Evolutionary conservation across 257 asterid species (phyloP).

Genomic region (Leptodermis oblonga): DNA sequence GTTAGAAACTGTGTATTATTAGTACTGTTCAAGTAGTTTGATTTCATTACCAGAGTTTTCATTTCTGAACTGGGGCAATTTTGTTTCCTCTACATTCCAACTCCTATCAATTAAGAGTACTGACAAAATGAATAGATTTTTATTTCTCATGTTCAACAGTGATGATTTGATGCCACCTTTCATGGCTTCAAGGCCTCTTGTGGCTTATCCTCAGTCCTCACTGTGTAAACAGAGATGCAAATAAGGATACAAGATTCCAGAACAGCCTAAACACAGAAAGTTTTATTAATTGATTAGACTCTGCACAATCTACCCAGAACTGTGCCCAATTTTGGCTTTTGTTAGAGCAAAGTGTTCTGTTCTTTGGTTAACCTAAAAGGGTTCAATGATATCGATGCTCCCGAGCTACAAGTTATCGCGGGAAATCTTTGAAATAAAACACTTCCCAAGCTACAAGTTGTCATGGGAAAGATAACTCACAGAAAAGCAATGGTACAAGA

Average conservation of each 20-base stretch:
- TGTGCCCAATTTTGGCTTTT: neutral
- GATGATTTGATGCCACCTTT: slow-evolving; percentile 5
- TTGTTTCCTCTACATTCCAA: slow-evolving; percentile 9
- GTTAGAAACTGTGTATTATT: neutral
- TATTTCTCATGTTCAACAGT: slow-evolving; percentile 8
- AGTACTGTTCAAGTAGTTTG: neutral
- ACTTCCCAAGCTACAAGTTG: neutral
- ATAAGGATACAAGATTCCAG: neutral
- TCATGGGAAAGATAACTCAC: neutral
- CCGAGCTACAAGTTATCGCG: neutral
- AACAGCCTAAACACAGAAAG: neutral
- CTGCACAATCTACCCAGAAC: neutral
- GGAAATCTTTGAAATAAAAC: neutral
- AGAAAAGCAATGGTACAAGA: neutral
- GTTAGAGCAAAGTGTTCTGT: neutral
- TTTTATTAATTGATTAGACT: neutral
- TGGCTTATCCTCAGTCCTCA: neutral
- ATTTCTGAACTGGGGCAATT: neutral
- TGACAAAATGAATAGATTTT: slow-evolving; percentile 4
- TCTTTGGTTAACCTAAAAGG: neutral
- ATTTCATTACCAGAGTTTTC: neutral
- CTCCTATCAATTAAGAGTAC: slow-evolving; percentile 4
- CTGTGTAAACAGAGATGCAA: neutral
- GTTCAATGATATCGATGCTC: neutral
- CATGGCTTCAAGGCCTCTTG: neutral